phyloP scores from a whole-genome alignment of 345 rosid genomes.

The Populus euphratica region DNA sequence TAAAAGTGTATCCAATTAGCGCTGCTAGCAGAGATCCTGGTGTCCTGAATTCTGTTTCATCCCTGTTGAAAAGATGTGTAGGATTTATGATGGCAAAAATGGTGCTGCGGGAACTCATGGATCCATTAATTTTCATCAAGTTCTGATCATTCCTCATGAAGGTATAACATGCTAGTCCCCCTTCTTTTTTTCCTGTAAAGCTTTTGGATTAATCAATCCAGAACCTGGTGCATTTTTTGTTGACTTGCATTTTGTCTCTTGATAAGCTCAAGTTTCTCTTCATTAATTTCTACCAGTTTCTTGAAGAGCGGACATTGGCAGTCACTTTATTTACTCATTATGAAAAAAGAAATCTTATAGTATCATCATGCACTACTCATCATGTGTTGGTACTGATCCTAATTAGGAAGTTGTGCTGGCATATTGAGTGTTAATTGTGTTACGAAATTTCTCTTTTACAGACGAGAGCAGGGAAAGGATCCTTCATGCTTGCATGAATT shows the following conservation, averaged over 20 bases:
- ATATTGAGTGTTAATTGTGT: background rate
- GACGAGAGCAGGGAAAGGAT: slow-evolving; percentile 70
- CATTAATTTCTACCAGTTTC: background rate
- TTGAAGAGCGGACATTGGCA: background rate
- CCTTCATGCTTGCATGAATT: slow-evolving; percentile 88
- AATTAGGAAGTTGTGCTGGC: background rate
- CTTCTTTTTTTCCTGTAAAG: background rate
- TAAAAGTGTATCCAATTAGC: background rate
- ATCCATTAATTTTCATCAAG: slow-evolving; percentile 68
- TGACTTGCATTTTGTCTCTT: background rate
- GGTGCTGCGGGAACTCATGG: slow-evolving; percentile 90
- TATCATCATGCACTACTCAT: background rate
- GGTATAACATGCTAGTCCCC: slow-evolving; percentile 38
- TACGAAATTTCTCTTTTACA: background rate
- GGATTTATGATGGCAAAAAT: slow-evolving; percentile 99
- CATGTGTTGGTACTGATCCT: background rate
- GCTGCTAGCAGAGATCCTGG: slow-evolving; percentile 8
- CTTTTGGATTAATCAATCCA: background rate
- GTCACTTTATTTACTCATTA: background rate
- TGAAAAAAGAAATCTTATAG: background rate
- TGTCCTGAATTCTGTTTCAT: slow-evolving; percentile 14
- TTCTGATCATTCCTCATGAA: slow-evolving; percentile 73
- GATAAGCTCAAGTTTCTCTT: background rate
- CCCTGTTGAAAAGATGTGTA: slow-evolving; percentile 55
- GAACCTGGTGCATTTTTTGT: background rate